Base-by-base conservation (phyloP, 768 basidiomycete genomes). In the Candolleomyces aberdarensis region DNA sequence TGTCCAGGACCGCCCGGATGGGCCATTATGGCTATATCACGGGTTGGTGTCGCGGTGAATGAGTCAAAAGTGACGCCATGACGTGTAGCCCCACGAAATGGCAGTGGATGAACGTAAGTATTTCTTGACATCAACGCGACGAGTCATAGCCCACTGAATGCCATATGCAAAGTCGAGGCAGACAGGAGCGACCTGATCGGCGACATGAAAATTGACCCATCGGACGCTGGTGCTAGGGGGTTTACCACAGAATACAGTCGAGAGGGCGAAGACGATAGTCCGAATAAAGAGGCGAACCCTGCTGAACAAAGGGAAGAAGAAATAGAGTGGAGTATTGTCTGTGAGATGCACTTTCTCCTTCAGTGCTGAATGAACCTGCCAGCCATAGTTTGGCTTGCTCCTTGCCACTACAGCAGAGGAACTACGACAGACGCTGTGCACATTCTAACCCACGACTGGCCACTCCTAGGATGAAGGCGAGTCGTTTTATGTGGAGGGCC, bases 341-440 rank as follows among this genome's bases (percentile, higher is more conserved):
- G 88, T 88, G 69, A 13, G 80, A 62, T 3, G 20, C 20, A 15
- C 19, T 49, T 17, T 60, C 46, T 62, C 49, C 8, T 43, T 17
- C n/a, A 39, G 36, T 52, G 49, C 43, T 22, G 40, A 61, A 55
- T 7, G 40, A 7, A 56, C 52, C 47, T 17, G 32, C n/a, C 66
- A 88, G 36, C 36, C 11, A 36, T 36, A 36, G 89, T 88, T 67
- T 89, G 80, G 63, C 71, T 91, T 46, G 80, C 78, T 5, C 76
- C 84, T 17, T 80, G 80, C 36, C 82, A 88, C 66, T 88, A 90
- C 60, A 79, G 87, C 32, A 78, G 74, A 64, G 88, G 89, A 0
- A 89, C 91, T 63, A 91, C 91, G 91, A 81, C 82, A 20, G 83
- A 82, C n/a, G 87, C 81, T 0, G 67, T 92, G 36, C 71, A 71